These are phyloP conservation scores for Plectranthus barbatus DNA, from an alignment of 257 asterid genomes.

Conservation along the genomic window DNA sequence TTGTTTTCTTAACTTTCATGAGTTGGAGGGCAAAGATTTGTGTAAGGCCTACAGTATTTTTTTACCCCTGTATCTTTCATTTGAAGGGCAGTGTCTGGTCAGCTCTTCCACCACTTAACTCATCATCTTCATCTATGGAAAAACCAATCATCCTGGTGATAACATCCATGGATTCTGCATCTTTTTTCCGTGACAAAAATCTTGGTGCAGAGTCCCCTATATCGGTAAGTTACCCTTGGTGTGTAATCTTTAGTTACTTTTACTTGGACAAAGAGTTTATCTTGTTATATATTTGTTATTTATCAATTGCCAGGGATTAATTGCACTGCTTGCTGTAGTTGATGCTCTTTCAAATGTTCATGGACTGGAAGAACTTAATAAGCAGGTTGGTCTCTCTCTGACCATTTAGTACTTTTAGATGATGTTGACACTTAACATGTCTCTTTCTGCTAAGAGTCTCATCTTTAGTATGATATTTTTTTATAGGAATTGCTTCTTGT, in stretches of 20 bases:
- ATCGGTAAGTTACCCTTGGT: conserved; percentile 55
- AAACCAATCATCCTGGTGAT: conserved; percentile 62
- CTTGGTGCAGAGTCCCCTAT: conserved; percentile 95
- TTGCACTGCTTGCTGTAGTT: conserved; percentile 87
- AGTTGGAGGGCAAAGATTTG: conserved; percentile 8
- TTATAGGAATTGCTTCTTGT: background rate
- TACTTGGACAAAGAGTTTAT: conserved; percentile 3
- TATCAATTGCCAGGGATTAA: conserved; percentile 58
- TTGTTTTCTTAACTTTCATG: background rate
- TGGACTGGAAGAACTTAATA: conserved; percentile 49
- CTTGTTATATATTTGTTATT: background rate
- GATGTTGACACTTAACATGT: background rate
- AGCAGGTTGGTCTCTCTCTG: too few relatives aligned
- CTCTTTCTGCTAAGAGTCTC: conserved; percentile 3
- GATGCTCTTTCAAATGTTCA: conserved; percentile 74
- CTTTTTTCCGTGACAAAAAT: conserved; percentile 90
- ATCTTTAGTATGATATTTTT: background rate
- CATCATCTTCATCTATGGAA: conserved; percentile 36
- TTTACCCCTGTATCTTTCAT: conserved; percentile 35
- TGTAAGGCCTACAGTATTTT: conserved; percentile 21
- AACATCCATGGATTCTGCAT: conserved; percentile 94
- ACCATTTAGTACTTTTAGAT: conserved; percentile 2
- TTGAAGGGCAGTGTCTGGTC: conserved; percentile 99
- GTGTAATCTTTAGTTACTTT: background rate
- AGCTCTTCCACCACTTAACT: conserved; percentile 74